Base-by-base conservation (phyloP, 306 rosid genomes). In the Oxytropis ochrocephala region DNA sequence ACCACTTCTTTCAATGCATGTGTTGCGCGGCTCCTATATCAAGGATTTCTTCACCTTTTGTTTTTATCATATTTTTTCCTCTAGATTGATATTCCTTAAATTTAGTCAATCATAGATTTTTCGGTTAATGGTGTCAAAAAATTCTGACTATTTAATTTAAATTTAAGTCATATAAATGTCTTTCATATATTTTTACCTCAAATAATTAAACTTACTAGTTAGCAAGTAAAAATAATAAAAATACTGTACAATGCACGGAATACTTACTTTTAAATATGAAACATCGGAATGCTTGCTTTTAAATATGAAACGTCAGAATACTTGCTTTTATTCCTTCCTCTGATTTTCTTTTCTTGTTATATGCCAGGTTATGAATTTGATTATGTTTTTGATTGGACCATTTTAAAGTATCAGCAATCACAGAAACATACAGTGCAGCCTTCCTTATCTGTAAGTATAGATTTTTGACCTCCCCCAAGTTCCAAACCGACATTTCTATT, bases 361-460 rank as follows among this genome's bases (percentile, higher is more conserved):
- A 50, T 72, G 58, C 44, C 92, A 94, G 99, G 91, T 35, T 88
- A 78, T 79, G 95, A 91, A 68, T 85, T 88, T 76, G 97, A 91
- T 89, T 88, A 72, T 50, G 74, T 90, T 68, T 94, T 90, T 83
- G 97, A 94, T 77, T 94, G 99, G 99, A 90, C 95, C 68, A 81
- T 91, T 73, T 85, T 94, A 53, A 94, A 94, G 85, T 88, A 88
- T 57, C 96, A 94, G 83, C 96, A 94, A 67, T 74, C 99, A 0
- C 99, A 88, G 69, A 94, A 88, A 85, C 85, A 55, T 81, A 79
- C 52, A 81, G 65, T 85, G 64, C 88, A 80, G 72, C 75, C 90
- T 56, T 87, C 76, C 50, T 10, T 76, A 49, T 71, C 92, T 59
- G 97, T 94, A 80, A 82, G 97, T 85, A 24, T 79, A 73, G 49